phyloP scores from a whole-genome alignment of 2,329 filamentous ascomycete genomes.

The Penicillium sp. region DNA sequence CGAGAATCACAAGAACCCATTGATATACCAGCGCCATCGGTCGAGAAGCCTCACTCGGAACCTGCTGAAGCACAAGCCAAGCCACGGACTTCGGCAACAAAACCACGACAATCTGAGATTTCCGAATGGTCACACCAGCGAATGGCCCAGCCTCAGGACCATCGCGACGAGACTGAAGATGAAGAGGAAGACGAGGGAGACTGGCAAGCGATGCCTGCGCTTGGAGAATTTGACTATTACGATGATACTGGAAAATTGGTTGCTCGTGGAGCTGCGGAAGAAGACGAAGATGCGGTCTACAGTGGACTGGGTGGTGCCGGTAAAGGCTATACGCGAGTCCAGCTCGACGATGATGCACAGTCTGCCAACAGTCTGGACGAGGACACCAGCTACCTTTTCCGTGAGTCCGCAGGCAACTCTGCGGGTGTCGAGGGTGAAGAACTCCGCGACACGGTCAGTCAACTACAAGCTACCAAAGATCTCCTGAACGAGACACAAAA shows the following conservation, averaged over 20 bases:
- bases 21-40: constrained; percentile 2
- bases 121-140: constrained; percentile 94
- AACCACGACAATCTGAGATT: constrained; percentile 33
- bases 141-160: constrained; percentile 49
- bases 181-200: constrained; percentile 56
- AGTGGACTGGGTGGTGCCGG: constrained; percentile 77
- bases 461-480: constrained; percentile 94
- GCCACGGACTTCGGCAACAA: constrained; percentile 16
- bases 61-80: constrained; percentile 5
- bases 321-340: constrained; percentile 91
- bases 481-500: constrained; percentile 90
- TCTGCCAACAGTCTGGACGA: constrained; percentile 96
- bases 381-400: constrained; percentile 93
- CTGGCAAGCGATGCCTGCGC: constrained; percentile 94
- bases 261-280: constrained; percentile 68
- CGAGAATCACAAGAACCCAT: constrained; percentile 3
- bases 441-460: constrained; percentile 74
- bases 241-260: constrained; percentile 87
- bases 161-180: constrained; percentile 42
- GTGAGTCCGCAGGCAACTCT: constrained; percentile 60
- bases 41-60: constrained; percentile 6
- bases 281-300: constrained; percentile 67
- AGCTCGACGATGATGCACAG: constrained; percentile 88
- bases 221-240: constrained; percentile 89
- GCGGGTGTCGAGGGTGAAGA: constrained; percentile 66